These are phyloP conservation scores for Inga leiocalycina DNA, from an alignment of 306 rosid species.

Conservation along the genomic window DNA sequence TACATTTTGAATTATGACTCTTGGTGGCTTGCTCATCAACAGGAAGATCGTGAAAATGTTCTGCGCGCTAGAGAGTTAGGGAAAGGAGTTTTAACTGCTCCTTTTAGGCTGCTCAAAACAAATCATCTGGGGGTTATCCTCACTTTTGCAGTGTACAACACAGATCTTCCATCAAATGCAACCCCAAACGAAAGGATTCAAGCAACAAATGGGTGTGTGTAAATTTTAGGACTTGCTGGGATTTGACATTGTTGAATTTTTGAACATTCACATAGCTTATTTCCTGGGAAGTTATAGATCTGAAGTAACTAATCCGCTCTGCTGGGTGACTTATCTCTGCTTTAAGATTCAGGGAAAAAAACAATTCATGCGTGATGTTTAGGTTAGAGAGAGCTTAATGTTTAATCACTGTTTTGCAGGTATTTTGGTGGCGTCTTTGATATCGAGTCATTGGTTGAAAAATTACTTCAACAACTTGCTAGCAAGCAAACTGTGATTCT, in stretches of 20 bases:
- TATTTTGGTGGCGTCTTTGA: slow-evolving; percentile 97
- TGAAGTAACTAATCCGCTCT: slow-evolving; percentile 6
- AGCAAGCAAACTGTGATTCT: slow-evolving; percentile 95
- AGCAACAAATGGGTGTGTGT: slow-evolving; percentile 88
- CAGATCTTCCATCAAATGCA: slow-evolving; percentile 83
- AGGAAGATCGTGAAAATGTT: slow-evolving; percentile 90
- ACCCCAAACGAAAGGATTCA: slow-evolving; percentile 90
- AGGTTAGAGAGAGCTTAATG: neutral
- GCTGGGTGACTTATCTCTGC: neutral
- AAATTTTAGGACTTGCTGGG: slow-evolving; percentile 13
- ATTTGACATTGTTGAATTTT: slow-evolving; percentile 3
- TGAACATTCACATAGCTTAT: slow-evolving; percentile 11
- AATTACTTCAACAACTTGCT: slow-evolving; percentile 94
- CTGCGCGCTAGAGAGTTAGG: slow-evolving; percentile 92
- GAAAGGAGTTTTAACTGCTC: slow-evolving; percentile 92
- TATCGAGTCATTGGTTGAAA: slow-evolving; percentile 93
- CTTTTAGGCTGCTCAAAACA: slow-evolving; percentile 83
- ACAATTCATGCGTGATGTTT: neutral
- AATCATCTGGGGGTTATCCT: slow-evolving; percentile 92
- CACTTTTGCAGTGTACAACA: slow-evolving; percentile 95
- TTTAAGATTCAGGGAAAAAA: neutral
- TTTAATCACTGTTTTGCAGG: slow-evolving; percentile 50
- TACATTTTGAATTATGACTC: neutral
- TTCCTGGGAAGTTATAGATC: neutral
- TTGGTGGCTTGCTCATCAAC: slow-evolving; percentile 42